phyloP scores from a whole-genome alignment of 371 early-diverging fungal genomes.

The Choanephora cucurbitarum region DNA sequence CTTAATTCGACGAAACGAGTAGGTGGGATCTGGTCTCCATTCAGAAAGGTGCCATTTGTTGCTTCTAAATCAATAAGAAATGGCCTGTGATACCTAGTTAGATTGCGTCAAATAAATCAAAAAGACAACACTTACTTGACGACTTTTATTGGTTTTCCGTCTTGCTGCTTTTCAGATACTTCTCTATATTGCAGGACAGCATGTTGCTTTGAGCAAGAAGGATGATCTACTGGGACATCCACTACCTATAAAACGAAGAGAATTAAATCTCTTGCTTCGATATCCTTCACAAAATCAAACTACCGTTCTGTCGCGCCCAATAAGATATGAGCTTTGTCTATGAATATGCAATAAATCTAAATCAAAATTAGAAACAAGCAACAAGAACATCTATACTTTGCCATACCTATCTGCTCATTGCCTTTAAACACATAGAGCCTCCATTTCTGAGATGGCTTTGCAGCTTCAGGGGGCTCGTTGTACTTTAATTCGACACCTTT shows the following conservation, averaged over 20 bases:
- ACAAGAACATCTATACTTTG: neutral
- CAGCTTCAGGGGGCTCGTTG: constrained; percentile 88
- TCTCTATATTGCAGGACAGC: constrained; percentile 75
- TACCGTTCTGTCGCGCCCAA: constrained; percentile 89
- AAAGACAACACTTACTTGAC: constrained; percentile 50
- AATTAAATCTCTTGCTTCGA: constrained; percentile 10
- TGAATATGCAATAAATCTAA: constrained; percentile 84
- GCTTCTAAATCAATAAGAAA: constrained; percentile 95
- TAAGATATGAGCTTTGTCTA: constrained; percentile 83
- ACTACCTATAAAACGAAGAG: constrained; percentile 61
- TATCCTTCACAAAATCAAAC: neutral
- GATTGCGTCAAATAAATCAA: neutral
- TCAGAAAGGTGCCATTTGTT: constrained; percentile 89
- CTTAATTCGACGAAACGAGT: constrained; percentile 85
- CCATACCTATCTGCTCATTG: constrained; percentile 77
- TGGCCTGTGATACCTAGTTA: constrained; percentile 54
- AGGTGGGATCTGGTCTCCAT: constrained; percentile 72
- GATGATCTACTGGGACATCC: constrained; percentile 90
- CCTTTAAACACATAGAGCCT: constrained; percentile 93
- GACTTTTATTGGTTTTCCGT: constrained; percentile 37
- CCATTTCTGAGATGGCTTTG: constrained; percentile 74
- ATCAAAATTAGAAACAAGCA: neutral
- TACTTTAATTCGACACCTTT: constrained; percentile 89
- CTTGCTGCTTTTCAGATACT: constrained; percentile 9
- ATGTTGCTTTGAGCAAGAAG: constrained; percentile 87